phyloP scores from a whole-genome alignment of 345 rosid genomes.

The Erodium maritimum region DNA sequence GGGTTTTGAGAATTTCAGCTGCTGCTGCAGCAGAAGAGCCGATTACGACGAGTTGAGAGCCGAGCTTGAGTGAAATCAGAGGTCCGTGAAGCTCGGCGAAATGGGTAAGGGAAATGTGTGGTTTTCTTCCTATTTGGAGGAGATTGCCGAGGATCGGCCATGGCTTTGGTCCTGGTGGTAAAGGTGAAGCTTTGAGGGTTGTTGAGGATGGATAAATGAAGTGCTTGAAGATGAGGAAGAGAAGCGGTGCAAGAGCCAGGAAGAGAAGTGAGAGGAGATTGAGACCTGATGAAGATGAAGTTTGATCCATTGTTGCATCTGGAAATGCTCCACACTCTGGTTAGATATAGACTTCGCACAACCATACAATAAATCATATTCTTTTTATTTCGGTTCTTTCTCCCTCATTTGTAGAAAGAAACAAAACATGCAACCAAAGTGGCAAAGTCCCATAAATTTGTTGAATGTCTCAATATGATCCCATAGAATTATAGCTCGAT shows the following conservation, averaged over 20 bases:
- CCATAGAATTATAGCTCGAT: too few relatives aligned
- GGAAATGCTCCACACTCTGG: too few relatives aligned
- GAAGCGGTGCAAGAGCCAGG: neutral
- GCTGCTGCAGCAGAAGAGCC: neutral
- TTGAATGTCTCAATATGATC: too few relatives aligned
- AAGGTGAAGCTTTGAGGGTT: neutral
- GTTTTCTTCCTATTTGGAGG: neutral
- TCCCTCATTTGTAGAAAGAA: too few relatives aligned
- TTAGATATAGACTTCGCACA: too few relatives aligned
- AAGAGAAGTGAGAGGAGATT: neutral
- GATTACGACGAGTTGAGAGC: neutral
- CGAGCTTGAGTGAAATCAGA: neutral
- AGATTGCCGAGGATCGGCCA: neutral
- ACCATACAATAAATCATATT: too few relatives aligned
- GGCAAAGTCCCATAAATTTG: too few relatives aligned
- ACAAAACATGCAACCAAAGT: too few relatives aligned
- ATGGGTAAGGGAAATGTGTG: neutral
- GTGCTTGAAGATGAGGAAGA: neutral
- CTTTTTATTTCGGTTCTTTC: too few relatives aligned
- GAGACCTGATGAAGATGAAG: neutral
- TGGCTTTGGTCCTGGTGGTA: neutral
- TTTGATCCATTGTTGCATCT: neutral
- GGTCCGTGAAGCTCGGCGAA: neutral
- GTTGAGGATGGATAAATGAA: neutral
- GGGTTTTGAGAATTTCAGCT: neutral